Base-by-base conservation (phyloP, 2,329 filamentous ascomycete species). In the Samsoniella hepiali region DNA sequence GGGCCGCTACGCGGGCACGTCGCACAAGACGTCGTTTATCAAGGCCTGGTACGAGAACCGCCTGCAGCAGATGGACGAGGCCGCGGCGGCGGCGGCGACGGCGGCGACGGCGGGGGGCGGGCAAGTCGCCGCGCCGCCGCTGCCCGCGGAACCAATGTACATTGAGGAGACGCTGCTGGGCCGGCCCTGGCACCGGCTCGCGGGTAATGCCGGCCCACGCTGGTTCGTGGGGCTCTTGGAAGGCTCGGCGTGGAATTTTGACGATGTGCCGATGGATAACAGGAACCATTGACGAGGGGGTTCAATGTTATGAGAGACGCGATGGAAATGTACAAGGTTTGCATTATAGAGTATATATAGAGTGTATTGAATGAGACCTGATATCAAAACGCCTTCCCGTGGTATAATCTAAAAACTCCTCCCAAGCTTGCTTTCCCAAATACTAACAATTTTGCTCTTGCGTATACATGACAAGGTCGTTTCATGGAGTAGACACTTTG, bases 41-140 rank as follows among this genome's bases (percentile, higher is more conserved):
- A 72, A 71, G 60, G 66, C 63, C 9, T 76, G 75, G 73, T 73
- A 71, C 60, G 69, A 72, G 49, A 65, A 69, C 3, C 69, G 69
- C 45, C 44, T 71, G 3, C 58, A 68, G 27, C 66, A 67, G 7
- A 38, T 64, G 27, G 64, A 68, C 15, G 63, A 64, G 34, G 36
- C 63, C 47, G 34, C 15, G 32, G 44, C 27, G 29, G 15, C 51
- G 29, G 63, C 29, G n/a, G 32, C 6, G 6, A 32, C 15, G 8
- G 34, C 53, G 5, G 55, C n/a, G 22, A 22, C 22, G 22, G 22
- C 22, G 22, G 22, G 22, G 22, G 22, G 22, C 22, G 22, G 22
- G 22, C 22, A 22, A 22, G 22, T 22, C 22, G 22, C 22, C 22
- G 22, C 22, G 22, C 22, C 40, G 13, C 40, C 40, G 44, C 40